Conservation (phyloP, 2,329 filamentous ascomycete genomes). For the Fusarium sp. region DNA sequence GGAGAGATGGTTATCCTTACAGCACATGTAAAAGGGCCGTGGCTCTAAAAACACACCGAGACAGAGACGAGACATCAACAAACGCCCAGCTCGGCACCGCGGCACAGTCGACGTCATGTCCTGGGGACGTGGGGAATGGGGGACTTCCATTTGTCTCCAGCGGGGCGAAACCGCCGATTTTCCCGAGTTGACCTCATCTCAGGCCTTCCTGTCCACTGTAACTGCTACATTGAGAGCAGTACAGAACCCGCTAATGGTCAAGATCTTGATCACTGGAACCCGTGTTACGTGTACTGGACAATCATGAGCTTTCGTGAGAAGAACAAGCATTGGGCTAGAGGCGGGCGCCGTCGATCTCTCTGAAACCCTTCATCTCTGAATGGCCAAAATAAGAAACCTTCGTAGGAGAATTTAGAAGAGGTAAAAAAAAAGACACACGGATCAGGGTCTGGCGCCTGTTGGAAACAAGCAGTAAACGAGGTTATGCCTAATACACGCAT, state of each 20-base stretch:
- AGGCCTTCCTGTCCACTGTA: slow-evolving; percentile 1
- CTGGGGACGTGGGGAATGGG: slow-evolving; percentile 36
- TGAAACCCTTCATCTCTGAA: slow-evolving; percentile 21
- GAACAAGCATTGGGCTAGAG: slow-evolving; percentile 8
- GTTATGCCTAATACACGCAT: slow-evolving; percentile 16
- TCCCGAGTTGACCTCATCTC: slow-evolving; percentile 34
- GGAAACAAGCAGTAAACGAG: slow-evolving; percentile 3
- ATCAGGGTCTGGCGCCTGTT: slow-evolving; percentile 20
- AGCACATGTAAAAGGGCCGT: slow-evolving; percentile 6
- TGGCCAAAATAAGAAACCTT: slow-evolving; percentile 3
- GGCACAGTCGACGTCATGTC: slow-evolving; percentile 42
- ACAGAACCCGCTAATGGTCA: not conserved
- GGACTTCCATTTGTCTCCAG: slow-evolving; percentile 11
- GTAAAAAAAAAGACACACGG: slow-evolving; percentile 10
- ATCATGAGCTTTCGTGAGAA: not conserved
- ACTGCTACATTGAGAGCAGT: not conserved
- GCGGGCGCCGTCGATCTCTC: slow-evolving; percentile 16
- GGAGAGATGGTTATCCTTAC: not conserved
- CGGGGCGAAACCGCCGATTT: slow-evolving; percentile 38
- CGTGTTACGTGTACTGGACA: slow-evolving; percentile 10
- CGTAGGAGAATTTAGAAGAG: not conserved
- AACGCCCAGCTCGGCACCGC: slow-evolving; percentile 35
- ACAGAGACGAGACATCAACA: slow-evolving; percentile 21
- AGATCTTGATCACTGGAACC: not conserved
- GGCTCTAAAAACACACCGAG: slow-evolving; percentile 18